phyloP scores from a whole-genome alignment of 2,329 filamentous ascomycete species.

The Pseudocercospora macadamiae region DNA sequence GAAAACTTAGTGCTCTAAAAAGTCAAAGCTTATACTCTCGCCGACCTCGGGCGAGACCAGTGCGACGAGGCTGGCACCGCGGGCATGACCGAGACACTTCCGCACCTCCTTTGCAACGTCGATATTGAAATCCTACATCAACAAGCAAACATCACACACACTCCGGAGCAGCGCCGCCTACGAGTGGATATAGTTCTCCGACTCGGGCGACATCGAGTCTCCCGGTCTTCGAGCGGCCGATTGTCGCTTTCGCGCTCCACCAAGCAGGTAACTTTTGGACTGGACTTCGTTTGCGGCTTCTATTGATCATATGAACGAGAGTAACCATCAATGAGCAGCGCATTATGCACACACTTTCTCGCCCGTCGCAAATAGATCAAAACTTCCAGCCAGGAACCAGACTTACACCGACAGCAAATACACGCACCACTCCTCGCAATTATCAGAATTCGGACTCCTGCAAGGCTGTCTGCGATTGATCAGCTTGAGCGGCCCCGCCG shows the following conservation, averaged over 20 bases:
- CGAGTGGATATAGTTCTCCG: not conserved
- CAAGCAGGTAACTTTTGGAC: not conserved
- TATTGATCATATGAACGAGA: not conserved
- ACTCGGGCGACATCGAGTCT: not conserved
- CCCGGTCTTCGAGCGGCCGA: not conserved
- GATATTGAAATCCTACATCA: not conserved
- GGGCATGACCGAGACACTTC: not conserved
- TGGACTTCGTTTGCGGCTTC: not conserved
- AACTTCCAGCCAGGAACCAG: not conserved
- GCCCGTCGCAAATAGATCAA: no score
- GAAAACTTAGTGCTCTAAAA: conserved; percentile 2
- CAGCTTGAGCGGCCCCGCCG: not conserved
- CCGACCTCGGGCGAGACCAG: no score
- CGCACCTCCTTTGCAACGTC: not conserved
- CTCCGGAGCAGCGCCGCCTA: no score
- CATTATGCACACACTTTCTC: no score
- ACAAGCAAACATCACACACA: not conserved
- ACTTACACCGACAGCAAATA: not conserved
- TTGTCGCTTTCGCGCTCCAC: not conserved
- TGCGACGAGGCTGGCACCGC: not conserved
- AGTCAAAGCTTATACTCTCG: not conserved
- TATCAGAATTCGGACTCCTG: no score
- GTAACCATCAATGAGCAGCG: no score
- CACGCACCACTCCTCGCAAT: no score
- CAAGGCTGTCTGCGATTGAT: no score